A percentile compares a stretch with the other conserved stretches of the same genome.
These are phyloP conservation scores for Penicillium arizonense DNA, from an alignment of 495 filamentous ascomycete species.

Conservation along the genomic window DNA sequence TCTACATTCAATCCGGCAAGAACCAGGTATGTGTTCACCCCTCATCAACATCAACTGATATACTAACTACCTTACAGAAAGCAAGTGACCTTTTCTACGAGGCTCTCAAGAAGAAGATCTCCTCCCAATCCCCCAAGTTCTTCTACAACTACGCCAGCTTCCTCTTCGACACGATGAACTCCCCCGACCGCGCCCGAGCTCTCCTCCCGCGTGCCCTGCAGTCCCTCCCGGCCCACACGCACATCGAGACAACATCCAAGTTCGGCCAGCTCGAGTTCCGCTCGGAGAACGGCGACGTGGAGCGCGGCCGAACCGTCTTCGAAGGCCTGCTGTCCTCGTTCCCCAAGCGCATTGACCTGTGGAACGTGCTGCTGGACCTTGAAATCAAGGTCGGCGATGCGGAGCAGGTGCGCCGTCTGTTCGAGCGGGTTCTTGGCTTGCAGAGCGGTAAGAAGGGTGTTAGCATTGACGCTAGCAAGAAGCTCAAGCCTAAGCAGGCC, in stretches of 20 bases:
- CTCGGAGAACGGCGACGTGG: conserved; percentile 76
- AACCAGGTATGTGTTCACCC: conserved; percentile 47
- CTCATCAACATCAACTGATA: neutral
- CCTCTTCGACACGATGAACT: conserved; percentile 67
- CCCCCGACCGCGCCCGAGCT: conserved; percentile 71
- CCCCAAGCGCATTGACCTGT: conserved; percentile 85
- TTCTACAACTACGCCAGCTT: conserved; percentile 96
- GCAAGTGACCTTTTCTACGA: conserved; percentile 85
- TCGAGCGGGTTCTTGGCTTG: conserved; percentile 67
- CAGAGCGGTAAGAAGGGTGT: conserved; percentile 57
- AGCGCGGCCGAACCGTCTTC: conserved; percentile 92
- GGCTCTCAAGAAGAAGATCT: conserved; percentile 85
- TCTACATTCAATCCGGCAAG: conserved; percentile 90
- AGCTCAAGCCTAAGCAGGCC: conserved; percentile 68
- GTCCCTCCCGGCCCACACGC: conserved; percentile 67
- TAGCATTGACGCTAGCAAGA: conserved; percentile 34
- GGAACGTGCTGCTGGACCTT: conserved; percentile 87
- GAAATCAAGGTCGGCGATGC: conserved; percentile 67
- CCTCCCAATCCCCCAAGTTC: conserved; percentile 63
- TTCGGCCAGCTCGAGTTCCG: conserved; percentile 92
- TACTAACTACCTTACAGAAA: conserved; percentile 59
- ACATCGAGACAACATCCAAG: conserved; percentile 75
- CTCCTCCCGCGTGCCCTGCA: conserved; percentile 86
- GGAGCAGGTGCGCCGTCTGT: conserved; percentile 69
- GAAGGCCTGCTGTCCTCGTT: conserved; percentile 81